Percentiles rank a stretch among this genome's conserved stretches.
These are phyloP conservation scores for Eucalyptus erythrocorys DNA, from an alignment of 345 rosid species.

Conservation along the genomic window DNA sequence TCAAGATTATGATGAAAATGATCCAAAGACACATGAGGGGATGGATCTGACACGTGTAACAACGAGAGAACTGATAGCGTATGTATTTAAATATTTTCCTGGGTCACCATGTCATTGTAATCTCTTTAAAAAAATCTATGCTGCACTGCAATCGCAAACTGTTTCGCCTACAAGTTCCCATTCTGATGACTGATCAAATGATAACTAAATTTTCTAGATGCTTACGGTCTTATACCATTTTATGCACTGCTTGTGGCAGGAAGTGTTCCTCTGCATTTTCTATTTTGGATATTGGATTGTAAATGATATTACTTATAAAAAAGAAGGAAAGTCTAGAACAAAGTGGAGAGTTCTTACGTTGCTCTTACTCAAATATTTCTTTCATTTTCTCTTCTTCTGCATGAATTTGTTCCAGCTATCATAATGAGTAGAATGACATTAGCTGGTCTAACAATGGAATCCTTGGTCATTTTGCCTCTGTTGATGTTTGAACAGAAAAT, in stretches of 20 bases:
- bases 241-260: neutral
- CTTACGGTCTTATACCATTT: neutral
- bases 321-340: neutral
- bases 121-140: neutral
- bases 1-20: constrained; percentile 69
- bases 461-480: neutral
- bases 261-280: neutral
- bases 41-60: constrained; percentile 82
- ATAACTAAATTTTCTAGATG: neutral
- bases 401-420: neutral
- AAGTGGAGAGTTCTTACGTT: neutral
- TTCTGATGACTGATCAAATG: neutral
- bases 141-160: neutral
- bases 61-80: constrained; percentile 82
- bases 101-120: neutral
- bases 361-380: neutral
- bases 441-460: neutral
- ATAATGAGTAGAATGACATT: neutral
- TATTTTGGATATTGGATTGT: neutral
- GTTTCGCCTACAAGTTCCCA: neutral
- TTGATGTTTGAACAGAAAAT: constrained; percentile 46
- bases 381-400: neutral
- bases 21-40: constrained; percentile 89
- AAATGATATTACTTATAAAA: neutral
- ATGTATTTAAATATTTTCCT: constrained; percentile 11